phyloP scores from a whole-genome alignment of 164 flowering plant species.

The Brasenia schreberi region DNA sequence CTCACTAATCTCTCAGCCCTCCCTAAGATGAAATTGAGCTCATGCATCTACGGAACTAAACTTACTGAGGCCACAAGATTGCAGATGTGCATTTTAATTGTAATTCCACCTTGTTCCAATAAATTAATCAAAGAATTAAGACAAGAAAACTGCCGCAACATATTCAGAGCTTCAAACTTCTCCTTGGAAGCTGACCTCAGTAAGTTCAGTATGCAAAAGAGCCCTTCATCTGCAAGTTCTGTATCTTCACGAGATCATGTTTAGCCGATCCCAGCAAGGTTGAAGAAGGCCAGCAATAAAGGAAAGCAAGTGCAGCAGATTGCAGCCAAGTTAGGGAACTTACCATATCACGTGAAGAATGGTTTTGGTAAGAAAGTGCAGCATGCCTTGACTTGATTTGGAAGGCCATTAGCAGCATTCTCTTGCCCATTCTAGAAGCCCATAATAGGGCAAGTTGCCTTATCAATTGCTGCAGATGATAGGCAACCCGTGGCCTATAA shows the following conservation, averaged over 20 bases:
- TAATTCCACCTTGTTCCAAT: constrained; percentile 21
- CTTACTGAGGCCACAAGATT: constrained; percentile 27
- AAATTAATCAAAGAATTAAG: constrained; percentile 19
- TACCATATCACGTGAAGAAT: too few species aligned
- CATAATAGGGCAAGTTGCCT: too few species aligned
- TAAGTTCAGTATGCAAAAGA: constrained; percentile 31
- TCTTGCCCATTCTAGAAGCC: too few species aligned
- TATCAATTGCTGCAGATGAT: too few species aligned
- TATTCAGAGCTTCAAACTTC: constrained; percentile 14
- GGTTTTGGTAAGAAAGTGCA: too few species aligned
- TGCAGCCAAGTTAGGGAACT: too few species aligned
- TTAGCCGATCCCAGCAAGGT: too few species aligned
- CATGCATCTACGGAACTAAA: constrained; percentile 20
- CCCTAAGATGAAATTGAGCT: constrained; percentile 22
- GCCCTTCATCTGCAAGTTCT: constrained; percentile 28
- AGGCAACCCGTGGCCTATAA: too few species aligned
- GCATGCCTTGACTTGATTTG: too few species aligned
- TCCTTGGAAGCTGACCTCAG: constrained; percentile 7
- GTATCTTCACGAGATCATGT: constrained; percentile 6
- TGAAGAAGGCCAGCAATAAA: too few species aligned
- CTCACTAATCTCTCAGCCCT: constrained; percentile 13
- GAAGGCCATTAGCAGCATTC: too few species aligned
- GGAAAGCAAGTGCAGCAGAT: too few species aligned
- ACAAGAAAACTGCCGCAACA: constrained; percentile 22
- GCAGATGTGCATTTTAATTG: constrained; percentile 33